phyloP scores from a whole-genome alignment of 345 rosid genomes.

The Acer yangbiense region DNA sequence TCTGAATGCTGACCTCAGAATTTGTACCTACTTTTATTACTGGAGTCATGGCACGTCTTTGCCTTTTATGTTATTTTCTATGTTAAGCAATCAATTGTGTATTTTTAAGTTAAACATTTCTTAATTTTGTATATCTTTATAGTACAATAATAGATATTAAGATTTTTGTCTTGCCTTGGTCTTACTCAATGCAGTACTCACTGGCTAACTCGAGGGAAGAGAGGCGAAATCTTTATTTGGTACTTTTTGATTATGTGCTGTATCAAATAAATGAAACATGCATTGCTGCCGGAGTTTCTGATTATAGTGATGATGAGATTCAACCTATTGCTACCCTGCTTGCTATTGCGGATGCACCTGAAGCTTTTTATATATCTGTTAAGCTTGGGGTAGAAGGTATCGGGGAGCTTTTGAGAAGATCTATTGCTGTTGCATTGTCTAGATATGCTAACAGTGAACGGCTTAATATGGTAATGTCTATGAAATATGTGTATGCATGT shows the following conservation, averaged over 20 bases:
- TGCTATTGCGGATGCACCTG: constrained; percentile 89
- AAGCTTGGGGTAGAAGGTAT: constrained; percentile 95
- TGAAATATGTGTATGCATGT: not conserved
- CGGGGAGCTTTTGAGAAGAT: constrained; percentile 90
- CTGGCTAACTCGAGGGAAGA: constrained; percentile 83
- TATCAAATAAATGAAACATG: constrained; percentile 87
- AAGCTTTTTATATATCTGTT: constrained; percentile 92
- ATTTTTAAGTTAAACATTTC: not conserved
- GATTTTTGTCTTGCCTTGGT: not conserved
- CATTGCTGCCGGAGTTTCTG: constrained; percentile 76
- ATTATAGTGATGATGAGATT: constrained; percentile 82
- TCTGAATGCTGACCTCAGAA: not conserved
- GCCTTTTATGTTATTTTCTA: not conserved
- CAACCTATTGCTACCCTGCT: constrained; percentile 80
- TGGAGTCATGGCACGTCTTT: too few species aligned
- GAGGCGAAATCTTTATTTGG: constrained; percentile 82
- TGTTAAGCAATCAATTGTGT: not conserved
- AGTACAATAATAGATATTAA: not conserved
- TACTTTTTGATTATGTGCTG: constrained; percentile 84
- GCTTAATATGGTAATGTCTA: constrained; percentile 64
- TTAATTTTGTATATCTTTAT: not conserved
- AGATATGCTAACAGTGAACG: constrained; percentile 88
- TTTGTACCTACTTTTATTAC: not conserved
- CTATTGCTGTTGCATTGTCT: constrained; percentile 75
- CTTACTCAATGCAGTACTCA: constrained; percentile 69